Conservation (phyloP, 495 filamentous ascomycete genomes). For the Podospora sp. region DNA sequence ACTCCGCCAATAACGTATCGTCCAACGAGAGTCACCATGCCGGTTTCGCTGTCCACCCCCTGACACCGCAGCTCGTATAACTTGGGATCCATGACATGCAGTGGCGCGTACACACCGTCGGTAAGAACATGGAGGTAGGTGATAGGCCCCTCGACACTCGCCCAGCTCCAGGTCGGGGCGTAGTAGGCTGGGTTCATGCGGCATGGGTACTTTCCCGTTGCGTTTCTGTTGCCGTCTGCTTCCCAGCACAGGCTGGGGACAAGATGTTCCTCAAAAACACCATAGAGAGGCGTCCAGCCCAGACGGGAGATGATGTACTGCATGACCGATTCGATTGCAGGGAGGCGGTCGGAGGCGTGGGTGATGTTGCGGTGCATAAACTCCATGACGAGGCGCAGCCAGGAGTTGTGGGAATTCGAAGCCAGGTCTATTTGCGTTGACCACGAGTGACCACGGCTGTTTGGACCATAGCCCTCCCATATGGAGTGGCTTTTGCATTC, state of each 20-base stretch:
- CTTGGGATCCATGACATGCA: background rate
- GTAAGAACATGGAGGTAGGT: background rate
- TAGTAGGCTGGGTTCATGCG: conserved; percentile 12
- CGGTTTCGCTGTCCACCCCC: background rate
- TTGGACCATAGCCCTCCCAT: conserved; percentile 16
- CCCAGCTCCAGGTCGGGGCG: conserved; percentile 21
- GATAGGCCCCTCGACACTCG: conserved; percentile 13
- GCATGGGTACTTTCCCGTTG: background rate
- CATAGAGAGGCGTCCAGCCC: conserved; percentile 14
- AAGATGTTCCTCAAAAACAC: conserved; percentile 8
- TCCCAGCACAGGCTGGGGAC: conserved; percentile 16
- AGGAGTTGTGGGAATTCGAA: background rate
- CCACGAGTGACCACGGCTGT: conserved; percentile 18
- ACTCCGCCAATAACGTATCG: background rate
- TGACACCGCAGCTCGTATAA: conserved; percentile 7
- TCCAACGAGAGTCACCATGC: background rate
- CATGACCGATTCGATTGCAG: conserved; percentile 18
- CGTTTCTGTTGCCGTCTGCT: background rate
- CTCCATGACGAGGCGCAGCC: conserved; percentile 17
- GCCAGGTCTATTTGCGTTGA: conserved; percentile 4
- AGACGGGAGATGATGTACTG: background rate
- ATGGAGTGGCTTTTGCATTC: conserved; percentile 20
- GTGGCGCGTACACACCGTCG: background rate
- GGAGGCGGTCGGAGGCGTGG: conserved; percentile 17
- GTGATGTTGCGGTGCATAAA: conserved; percentile 19